Evolutionary conservation across 2,329 filamentous ascomycete species (phyloP), one percentile per base, ranked within the genome.

Genomic region (Xylaria digitata): DNA sequence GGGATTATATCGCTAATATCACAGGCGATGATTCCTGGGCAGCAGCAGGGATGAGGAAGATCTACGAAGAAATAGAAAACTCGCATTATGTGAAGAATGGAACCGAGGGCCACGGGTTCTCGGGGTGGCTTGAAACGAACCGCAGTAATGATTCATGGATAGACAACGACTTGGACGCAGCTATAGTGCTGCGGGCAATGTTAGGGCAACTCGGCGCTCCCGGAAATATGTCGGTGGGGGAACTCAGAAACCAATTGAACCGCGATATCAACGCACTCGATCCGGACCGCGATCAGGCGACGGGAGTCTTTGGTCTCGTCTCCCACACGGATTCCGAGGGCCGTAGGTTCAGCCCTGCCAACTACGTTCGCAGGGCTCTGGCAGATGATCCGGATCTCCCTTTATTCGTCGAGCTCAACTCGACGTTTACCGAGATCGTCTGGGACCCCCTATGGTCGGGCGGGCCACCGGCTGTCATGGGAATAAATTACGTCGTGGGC

Each of bases 1-100:
- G 81, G 72, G 72, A 85, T 30, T 72, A 75, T 49, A 84, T 85
- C 19, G 75, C 74, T 50, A 76, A 83, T 46, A 70, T 78, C 43
- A 75, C 77, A 6, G 76, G 71, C 3, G 73, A 74, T 13, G 73
- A 76, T 13, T 73, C 72, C 5, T 74, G 71, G 72, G 65, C 61
- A 6, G 71, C 73, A 26, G 43, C 69, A 6, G 71, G 74, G 56
- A 75, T 75, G 74, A 54, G 68, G 8, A 72, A 70, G 63, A 70
- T 74, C 54, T 75, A 67, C 19, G 70, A 73, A 55, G 72, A 73
- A 37, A 74, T 75, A 30, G 72, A 75, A 49, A 70, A 71, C 40
- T 70, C 69, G 37, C 70, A 71, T 40, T 75, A 75, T 26, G 53
- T 70, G 4, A 82, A 81, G 0, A 79, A 76, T 19, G 83, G 83